Conservation (phyloP, 805 yeast genomes). For the Zygoascus bituminiphila region DNA sequence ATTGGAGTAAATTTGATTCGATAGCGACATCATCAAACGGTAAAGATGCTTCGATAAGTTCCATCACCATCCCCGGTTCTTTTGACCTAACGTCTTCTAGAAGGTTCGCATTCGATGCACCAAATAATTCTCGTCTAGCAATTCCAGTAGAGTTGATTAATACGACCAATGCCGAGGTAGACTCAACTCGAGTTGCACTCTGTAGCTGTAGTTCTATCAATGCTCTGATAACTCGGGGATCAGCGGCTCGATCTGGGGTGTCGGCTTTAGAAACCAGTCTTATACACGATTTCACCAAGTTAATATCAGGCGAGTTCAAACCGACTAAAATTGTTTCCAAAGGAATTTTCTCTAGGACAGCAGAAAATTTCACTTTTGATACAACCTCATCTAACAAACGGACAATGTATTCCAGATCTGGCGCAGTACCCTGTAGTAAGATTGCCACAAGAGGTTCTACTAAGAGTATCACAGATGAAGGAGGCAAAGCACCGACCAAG, state of each 20-base stretch:
- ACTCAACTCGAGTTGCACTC: neutral
- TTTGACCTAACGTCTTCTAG: slow-evolving; percentile 24
- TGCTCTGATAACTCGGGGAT: neutral
- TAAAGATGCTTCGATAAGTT: slow-evolving; percentile 23
- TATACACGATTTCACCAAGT: slow-evolving; percentile 23
- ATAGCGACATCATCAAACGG: slow-evolving; percentile 18
- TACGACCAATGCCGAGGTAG: neutral
- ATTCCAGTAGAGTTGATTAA: slow-evolving; percentile 22
- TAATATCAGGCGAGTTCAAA: slow-evolving; percentile 22
- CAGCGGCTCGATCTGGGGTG: slow-evolving; percentile 23
- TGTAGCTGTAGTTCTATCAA: neutral
- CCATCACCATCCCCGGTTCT: slow-evolving; percentile 24
- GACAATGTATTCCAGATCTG: neutral
- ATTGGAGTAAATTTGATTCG: slow-evolving; percentile 24
- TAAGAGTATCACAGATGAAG: neutral
- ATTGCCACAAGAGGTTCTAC: neutral
- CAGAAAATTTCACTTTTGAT: neutral
- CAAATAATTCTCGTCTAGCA: slow-evolving; percentile 25
- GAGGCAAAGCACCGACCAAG: neutral
- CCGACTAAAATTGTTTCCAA: slow-evolving; percentile 26
- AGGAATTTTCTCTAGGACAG: neutral
- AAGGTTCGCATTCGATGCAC: slow-evolving; percentile 21
- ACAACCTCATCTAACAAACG: neutral
- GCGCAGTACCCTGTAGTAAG: neutral
- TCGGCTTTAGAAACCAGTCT: slow-evolving; percentile 22